These are phyloP conservation scores for Hyaloscypha bicolor DNA, from an alignment of 495 filamentous ascomycete species.

Conservation along the genomic window DNA sequence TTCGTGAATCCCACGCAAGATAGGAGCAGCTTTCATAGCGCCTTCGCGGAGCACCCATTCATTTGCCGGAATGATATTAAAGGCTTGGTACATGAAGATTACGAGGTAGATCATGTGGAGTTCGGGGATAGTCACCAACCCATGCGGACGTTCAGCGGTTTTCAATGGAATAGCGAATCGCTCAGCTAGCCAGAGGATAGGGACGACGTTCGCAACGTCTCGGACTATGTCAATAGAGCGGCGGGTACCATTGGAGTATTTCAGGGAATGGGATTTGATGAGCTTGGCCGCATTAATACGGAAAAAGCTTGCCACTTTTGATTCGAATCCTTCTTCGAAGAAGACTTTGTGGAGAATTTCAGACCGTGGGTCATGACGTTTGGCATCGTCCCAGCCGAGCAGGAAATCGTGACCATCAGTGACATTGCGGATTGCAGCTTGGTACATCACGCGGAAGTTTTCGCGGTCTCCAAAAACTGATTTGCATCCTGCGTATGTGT, in stretches of 20 bases:
- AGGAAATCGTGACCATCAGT: constrained; percentile 44
- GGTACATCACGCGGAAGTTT: constrained; percentile 44
- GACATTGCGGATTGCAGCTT: constrained; percentile 38
- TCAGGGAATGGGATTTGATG: constrained; percentile 40
- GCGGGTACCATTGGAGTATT: constrained; percentile 30
- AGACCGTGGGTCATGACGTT: constrained; percentile 37
- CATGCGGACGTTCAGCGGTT: constrained; percentile 64
- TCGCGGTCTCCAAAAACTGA: constrained; percentile 42
- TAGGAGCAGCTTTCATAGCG: constrained; percentile 58
- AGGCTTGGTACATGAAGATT: constrained; percentile 60
- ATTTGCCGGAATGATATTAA: constrained; percentile 51
- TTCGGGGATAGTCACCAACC: constrained; percentile 75
- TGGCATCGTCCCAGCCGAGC: constrained; percentile 44
- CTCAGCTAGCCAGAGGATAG: constrained; percentile 70
- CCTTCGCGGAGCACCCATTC: constrained; percentile 63
- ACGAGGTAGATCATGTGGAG: constrained; percentile 73
- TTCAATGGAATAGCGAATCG: constrained; percentile 77
- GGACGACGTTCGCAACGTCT: constrained; percentile 62
- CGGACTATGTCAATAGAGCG: constrained; percentile 45
- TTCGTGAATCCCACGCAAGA: constrained; percentile 48
- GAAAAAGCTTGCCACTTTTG: constrained; percentile 40
- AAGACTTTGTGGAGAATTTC: constrained; percentile 41
- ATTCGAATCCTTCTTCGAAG: constrained; percentile 43
- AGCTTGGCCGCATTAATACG: constrained; percentile 35
- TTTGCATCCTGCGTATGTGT: constrained; percentile 44